Conservation (phyloP, 169 alveolate genomes). For the Plasmodium gonderi region DNA sequence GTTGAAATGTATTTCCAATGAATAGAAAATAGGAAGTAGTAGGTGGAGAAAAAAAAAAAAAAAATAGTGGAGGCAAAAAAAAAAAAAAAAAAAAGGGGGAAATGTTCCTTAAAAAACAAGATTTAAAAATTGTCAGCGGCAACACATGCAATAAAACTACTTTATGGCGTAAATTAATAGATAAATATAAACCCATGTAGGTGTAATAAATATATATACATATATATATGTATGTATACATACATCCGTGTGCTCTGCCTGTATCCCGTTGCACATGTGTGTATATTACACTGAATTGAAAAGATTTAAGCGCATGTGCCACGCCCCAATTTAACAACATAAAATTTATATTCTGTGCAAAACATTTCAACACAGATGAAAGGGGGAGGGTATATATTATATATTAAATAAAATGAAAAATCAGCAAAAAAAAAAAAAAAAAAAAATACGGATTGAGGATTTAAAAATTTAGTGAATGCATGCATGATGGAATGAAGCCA, state of each 20-base stretch:
- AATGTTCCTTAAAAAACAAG: not conserved
- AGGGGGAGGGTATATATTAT: too few relatives aligned
- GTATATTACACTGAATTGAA: not conserved
- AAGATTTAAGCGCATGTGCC: not conserved
- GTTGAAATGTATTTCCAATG: not conserved
- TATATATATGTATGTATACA: not conserved
- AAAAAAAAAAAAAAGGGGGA: not conserved
- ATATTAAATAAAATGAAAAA: not conserved
- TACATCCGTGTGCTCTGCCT: too few relatives aligned
- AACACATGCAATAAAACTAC: not conserved
- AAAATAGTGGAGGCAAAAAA: not conserved
- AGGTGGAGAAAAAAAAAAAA: not conserved
- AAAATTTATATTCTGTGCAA: not conserved
- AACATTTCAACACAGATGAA: not conserved
- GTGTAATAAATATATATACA: not conserved
- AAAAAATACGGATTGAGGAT: too few relatives aligned
- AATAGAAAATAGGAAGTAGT: not conserved
- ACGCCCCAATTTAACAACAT: too few relatives aligned
- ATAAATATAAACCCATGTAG: not conserved
- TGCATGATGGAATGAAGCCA: not conserved
- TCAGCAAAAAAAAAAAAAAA: conserved; percentile 1
- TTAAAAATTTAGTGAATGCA: not conserved
- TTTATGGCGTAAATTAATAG: not conserved
- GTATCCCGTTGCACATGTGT: not conserved
- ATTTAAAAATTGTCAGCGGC: not conserved